Evolutionary conservation across 2,329 filamentous ascomycete species (phyloP), one percentile per base, ranked within the genome.

Genomic region (Cytospora leucostoma): DNA sequence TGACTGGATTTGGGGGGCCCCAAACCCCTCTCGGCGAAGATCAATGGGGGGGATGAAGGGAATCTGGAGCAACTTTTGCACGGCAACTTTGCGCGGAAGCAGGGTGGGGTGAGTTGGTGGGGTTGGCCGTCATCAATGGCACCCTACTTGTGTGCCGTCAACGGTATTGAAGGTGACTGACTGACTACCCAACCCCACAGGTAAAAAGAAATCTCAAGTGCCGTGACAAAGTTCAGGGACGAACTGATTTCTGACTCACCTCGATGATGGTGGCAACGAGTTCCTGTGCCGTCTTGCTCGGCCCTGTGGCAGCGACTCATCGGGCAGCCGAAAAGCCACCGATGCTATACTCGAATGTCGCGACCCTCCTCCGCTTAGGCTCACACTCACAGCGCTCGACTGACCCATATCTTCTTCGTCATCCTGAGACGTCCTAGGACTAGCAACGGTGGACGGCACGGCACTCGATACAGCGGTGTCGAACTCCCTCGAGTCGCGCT

Each of bases 351-450:
- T 54, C 32, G 56, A 63, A 12, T 61, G 62, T 56, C 56, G 63
- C 56, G 62, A 63, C 40, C 58, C 44, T 59, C 58, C 51, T 32
- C 65, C 57, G 62, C 52, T 61, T 59, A 59, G 37, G 63, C 61
- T 47, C n/a, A 27, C 34, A 50, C 60, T 62, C 54, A 55, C 33
- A 27, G 50, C 61, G 33, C 64, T 66, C 19, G 61, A 63, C 3
- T 53, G 61, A 38, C 61, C 56, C 33, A 56, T 52, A 50, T 66
- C 64, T 17, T 67, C 37, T n/a, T 67, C 64, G 7, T 66, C 40
- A 7, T 59, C 56, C 19, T 59, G 49, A 27, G 64, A 66, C 37
- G 40, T 61, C 15, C 54, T 59, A 38, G 63, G 60, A 40, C 63
- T 66, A 33, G 47, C 53, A 3, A 47, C 38, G 15, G 59, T 60